Conservation (phyloP, 1,139 yeast species). For the Pneumocystis wakefieldiae region DNA sequence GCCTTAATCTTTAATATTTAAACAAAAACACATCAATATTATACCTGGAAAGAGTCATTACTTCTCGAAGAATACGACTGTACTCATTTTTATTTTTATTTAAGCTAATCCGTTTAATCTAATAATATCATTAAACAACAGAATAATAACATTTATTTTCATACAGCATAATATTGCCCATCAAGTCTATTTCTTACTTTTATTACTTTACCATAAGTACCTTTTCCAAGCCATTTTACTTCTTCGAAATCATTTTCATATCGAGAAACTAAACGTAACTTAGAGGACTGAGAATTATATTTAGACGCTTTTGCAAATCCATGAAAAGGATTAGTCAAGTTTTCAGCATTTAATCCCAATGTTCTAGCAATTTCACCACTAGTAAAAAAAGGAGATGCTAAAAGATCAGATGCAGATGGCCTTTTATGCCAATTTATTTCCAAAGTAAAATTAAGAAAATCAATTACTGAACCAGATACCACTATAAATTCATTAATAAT, state of each 20-base stretch:
- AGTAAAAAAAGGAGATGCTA: constrained; percentile 52
- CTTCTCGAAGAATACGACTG: constrained; percentile 60
- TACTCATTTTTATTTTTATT: constrained; percentile 5
- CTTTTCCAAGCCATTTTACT: constrained; percentile 78
- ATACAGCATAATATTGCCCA: constrained; percentile 88
- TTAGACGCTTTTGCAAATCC: neutral
- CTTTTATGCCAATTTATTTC: constrained; percentile 60
- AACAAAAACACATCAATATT: neutral
- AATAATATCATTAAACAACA: neutral
- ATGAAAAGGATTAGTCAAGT: constrained; percentile 2
- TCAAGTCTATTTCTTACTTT: constrained; percentile 86
- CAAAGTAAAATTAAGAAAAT: constrained; percentile 4
- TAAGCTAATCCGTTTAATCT: constrained; percentile 2
- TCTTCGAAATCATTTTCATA: constrained; percentile 83
- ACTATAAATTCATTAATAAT: neutral
- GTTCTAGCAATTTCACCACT: constrained; percentile 11
- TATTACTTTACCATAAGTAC: constrained; percentile 95
- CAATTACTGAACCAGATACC: neutral
- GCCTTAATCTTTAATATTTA: constrained; percentile 26
- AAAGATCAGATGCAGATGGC: constrained; percentile 44
- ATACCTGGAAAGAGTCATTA: constrained; percentile 54
- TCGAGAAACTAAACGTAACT: constrained; percentile 30
- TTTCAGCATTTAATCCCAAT: neutral
- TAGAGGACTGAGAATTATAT: neutral
- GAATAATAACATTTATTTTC: constrained; percentile 39